phyloP scores from a whole-genome alignment of 805 yeast genomes.

The Scheffersomyces amazonensis region DNA sequence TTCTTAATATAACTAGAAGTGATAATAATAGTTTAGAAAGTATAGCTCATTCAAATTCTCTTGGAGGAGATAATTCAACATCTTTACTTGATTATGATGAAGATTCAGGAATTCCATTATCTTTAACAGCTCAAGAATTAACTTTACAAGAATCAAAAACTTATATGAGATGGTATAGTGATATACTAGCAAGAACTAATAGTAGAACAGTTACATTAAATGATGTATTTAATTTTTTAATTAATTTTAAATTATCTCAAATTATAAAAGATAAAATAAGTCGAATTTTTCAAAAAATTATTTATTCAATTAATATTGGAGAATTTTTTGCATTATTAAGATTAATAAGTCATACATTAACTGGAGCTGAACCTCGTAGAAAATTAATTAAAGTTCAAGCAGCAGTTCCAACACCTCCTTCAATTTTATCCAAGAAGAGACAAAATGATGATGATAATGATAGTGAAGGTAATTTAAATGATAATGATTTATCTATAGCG shows the following conservation, averaged over 20 bases:
- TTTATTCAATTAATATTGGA: constrained; percentile 71
- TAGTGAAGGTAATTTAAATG: constrained; percentile 15
- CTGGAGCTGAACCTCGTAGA: constrained; percentile 53
- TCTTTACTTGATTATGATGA: constrained; percentile 13
- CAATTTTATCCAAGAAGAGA: constrained; percentile 66
- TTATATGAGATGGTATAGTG: constrained; percentile 91
- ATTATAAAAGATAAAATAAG: constrained; percentile 48
- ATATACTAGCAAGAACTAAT: constrained; percentile 69
- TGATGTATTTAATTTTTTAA: constrained; percentile 77
- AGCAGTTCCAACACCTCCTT: constrained; percentile 73
- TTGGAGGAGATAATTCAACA: background rate
- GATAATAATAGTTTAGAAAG: background rate
- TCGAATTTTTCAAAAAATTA: constrained; percentile 48
- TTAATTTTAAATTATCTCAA: constrained; percentile 67
- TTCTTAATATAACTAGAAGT: background rate
- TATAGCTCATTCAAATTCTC: background rate
- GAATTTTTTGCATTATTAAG: constrained; percentile 88
- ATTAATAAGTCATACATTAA: constrained; percentile 68
- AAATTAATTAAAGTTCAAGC: constrained; percentile 52
- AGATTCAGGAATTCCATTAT: constrained; percentile 53
- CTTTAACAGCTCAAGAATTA: constrained; percentile 64
- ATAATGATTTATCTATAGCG: background rate
- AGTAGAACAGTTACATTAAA: constrained; percentile 62
- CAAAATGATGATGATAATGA: constrained; percentile 41
- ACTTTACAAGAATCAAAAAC: constrained; percentile 78